Evolutionary conservation across 306 rosid genomes (phyloP), one percentile per base, ranked within the genome.

Genomic region (Mimosa pudica): DNA sequence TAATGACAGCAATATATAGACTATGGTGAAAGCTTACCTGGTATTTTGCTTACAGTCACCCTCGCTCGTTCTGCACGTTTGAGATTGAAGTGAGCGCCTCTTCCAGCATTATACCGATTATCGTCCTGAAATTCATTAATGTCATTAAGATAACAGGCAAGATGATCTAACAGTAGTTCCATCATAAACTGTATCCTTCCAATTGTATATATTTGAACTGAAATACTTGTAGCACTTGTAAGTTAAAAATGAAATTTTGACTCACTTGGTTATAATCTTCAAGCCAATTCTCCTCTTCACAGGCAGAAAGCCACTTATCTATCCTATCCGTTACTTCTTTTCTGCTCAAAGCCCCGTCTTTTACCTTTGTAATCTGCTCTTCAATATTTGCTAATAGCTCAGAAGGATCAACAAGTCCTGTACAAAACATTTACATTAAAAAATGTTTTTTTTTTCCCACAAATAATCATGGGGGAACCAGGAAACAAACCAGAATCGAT

Each of bases 271-370:
- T 95, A 73, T 95, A 95, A 79, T 91, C 93, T 54, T 92, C 98
- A 1, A 95, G 97, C 99, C 99, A 95, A 75, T 93, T 91, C 85
- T 95, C 99, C 89, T 95, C 99, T 80, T 95, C 99, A 76, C 98
- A 95, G 2, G 96, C 97, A 83, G 82, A 88, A 79, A 95, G 92
- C 99, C 98, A 93, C 74, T 93, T 89, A 61, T 95, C 98, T 57
- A 95, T 90, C 83, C 93, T 84, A 82, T 93, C 99, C 67, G 85
- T 91, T 79, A 95, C 87, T 32, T 95, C 99, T 84, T 89, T 95
- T 76, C 99, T 86, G 86, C 94, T 90, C 73, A 84, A 46, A 72
- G 97, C 99, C 87, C 92, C 99, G 75, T 88, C 87, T 84, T 91
- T 93, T 49, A 83, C 91, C 87, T 90, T 95, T 47, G 85, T 35